Conservation (phyloP, 768 basidiomycete species). For the Xerocomellus chrysenteron region DNA sequence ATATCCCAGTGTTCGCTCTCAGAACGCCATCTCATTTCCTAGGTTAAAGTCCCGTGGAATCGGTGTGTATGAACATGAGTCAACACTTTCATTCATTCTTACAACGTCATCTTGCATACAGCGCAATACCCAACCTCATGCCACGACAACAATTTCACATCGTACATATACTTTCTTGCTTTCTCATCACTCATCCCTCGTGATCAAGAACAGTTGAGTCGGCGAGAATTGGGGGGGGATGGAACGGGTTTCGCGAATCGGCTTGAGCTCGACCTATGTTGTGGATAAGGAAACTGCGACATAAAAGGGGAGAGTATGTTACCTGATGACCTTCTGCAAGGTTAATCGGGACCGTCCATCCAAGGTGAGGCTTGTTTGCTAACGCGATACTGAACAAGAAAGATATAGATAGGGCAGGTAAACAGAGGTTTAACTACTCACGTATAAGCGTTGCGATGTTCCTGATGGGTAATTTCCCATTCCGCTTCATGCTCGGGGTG, state of each 20-base stretch:
- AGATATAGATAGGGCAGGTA: not conserved
- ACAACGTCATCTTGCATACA: not conserved
- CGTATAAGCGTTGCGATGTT: not conserved
- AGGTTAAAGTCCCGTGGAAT: too few species aligned
- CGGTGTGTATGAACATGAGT: too few species aligned
- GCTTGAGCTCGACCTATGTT: not conserved
- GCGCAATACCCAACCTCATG: not conserved
- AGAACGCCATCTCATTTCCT: too few species aligned
- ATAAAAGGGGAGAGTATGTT: not conserved
- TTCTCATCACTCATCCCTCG: fast-evolving
- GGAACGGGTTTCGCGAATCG: fast-evolving
- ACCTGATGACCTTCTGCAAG: not conserved
- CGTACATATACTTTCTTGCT: not conserved
- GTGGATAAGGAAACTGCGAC: not conserved
- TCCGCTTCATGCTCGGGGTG: not conserved
- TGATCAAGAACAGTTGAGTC: not conserved
- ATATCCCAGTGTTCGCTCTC: too few species aligned
- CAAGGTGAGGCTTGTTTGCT: fast-evolving
- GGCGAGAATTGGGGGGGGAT: not conserved
- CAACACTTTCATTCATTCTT: too few species aligned
- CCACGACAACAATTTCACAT: not conserved
- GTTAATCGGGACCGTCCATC: not conserved
- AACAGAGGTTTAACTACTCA: not conserved
- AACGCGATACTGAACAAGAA: not conserved
- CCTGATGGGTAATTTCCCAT: not conserved